Conservation (phyloP, 176 grass and related monocot genomes). For the Aegilops sharonensis region DNA sequence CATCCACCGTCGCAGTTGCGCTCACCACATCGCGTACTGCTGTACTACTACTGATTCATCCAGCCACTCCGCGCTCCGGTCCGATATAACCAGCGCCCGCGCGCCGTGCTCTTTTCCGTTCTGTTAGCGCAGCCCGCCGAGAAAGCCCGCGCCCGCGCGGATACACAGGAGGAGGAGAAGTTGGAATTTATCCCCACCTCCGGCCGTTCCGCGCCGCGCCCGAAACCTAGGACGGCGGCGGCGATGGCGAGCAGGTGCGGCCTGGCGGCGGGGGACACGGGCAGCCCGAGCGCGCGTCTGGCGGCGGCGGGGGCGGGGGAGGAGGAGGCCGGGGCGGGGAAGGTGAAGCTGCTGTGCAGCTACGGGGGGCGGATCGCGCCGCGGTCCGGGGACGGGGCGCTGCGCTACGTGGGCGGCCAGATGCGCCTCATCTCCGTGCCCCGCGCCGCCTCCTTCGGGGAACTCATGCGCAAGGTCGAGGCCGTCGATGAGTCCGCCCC, state of each 20-base stretch:
- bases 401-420: constrained; percentile 78
- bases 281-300: constrained; percentile 33
- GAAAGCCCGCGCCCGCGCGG: neutral
- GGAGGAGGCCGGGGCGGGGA: constrained; percentile 22
- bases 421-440: constrained; percentile 73
- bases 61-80: neutral
- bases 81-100: neutral
- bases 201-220: no score
- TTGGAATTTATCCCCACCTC: neutral
- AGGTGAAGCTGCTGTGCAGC: constrained; percentile 88
- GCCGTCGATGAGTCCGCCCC: constrained; percentile 22
- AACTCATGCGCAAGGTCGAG: constrained; percentile 63
- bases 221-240: neutral
- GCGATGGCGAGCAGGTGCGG: no score
- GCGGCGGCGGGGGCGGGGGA: neutral
- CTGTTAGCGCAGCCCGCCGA: neutral
- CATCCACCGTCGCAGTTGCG: neutral
- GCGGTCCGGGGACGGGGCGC: constrained; percentile 49
- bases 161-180: neutral
- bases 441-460: constrained; percentile 50
- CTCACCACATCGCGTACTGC: neutral
- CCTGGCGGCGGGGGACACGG: constrained; percentile 18
- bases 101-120: no score
- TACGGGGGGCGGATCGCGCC: constrained; percentile 75
- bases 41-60: neutral